These are phyloP conservation scores for Eutypa lata DNA, from an alignment of 2,329 filamentous ascomycete species.

Conservation along the genomic window DNA sequence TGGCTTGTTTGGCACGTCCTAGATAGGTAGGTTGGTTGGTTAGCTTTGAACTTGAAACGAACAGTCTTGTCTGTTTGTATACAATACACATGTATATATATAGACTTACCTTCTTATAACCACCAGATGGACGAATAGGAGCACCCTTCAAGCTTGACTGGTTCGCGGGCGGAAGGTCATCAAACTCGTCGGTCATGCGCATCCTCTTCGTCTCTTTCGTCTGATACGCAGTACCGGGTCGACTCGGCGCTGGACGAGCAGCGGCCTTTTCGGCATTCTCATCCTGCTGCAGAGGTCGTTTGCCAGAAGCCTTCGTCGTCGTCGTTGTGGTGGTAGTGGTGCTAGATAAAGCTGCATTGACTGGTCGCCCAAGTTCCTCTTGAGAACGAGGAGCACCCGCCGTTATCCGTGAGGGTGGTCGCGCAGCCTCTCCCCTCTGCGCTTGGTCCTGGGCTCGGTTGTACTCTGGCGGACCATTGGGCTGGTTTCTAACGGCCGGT, in stretches of 20 bases:
- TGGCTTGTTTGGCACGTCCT: conserved; percentile 61
- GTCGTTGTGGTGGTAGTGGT: no score
- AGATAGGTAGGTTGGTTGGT: conserved; percentile 27
- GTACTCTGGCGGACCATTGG: conserved; percentile 48
- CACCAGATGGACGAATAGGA: conserved; percentile 76
- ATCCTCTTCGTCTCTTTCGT: conserved; percentile 74
- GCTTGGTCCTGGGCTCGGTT: conserved; percentile 21
- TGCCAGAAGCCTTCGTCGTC: conserved; percentile 73
- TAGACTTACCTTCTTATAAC: conserved; percentile 61
- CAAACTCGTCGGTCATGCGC: conserved; percentile 70
- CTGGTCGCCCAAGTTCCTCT: conserved; percentile 59
- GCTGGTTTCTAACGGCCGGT: conserved; percentile 54
- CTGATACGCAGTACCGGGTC: conserved; percentile 61
- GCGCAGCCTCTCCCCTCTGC: conserved; percentile 27
- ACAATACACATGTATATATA: no score
- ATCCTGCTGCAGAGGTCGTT: conserved; percentile 69
- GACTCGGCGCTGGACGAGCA: conserved; percentile 43
- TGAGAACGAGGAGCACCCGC: conserved; percentile 48
- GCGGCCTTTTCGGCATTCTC: conserved; percentile 53
- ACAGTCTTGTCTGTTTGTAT: not conserved
- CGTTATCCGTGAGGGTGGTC: conserved; percentile 58
- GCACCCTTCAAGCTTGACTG: conserved; percentile 72
- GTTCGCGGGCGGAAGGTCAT: conserved; percentile 52
- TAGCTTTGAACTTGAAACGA: conserved; percentile 23
- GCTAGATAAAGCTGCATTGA: conserved; percentile 56